Evolutionary conservation across 2,329 filamentous ascomycete species (phyloP), one percentile per base, ranked within the genome.

Genomic region (Pestalotiopsis sp.): DNA sequence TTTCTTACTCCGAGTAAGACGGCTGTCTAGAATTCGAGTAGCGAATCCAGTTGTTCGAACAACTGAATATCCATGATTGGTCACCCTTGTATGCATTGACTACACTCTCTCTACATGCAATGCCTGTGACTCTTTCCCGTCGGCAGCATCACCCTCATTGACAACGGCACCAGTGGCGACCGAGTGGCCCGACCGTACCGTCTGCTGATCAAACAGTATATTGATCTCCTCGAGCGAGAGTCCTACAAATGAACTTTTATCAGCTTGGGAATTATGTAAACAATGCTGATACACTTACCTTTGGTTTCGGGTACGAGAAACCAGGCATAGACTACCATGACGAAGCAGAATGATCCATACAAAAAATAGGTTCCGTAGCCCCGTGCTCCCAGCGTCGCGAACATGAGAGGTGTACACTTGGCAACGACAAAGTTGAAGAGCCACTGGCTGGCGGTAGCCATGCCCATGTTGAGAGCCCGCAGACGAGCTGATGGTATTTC

Each of bases 381-480:
- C 27, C 76, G 77, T 27, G 76, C 71, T 23, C 82, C 82, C 74
- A 85, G 83, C 14, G 80, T 86, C 80, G 83, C 83, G 74, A 93
- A 83, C 91, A 93, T 93, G 61, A 87, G 89, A 2, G 91, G 88
- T 3, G 91, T 90, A 41, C 89, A 89, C 55, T 89, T 82, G 1
- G 91, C 91, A 68, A 93, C 89, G 11, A 92, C 87, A 70, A 93
- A 92, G 76, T 93, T 93, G 79, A 93, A 93, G 4, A 93, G 78
- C 91, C 91, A 92, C 74, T 93, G 90, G 0, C 89, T 92, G 1
- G 88, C 89, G 0, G 91, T 90, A 0, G 86, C 91, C 61, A 93
- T 83, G 1, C 90, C 86, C 6, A 93, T 91, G 74, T 92, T 93
- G 72, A 91, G 80, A 20, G 88, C 88, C 67, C 91, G 83, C 7